phyloP scores from a whole-genome alignment of 2,329 filamentous ascomycete genomes.

The Xylariaceae sp. region DNA sequence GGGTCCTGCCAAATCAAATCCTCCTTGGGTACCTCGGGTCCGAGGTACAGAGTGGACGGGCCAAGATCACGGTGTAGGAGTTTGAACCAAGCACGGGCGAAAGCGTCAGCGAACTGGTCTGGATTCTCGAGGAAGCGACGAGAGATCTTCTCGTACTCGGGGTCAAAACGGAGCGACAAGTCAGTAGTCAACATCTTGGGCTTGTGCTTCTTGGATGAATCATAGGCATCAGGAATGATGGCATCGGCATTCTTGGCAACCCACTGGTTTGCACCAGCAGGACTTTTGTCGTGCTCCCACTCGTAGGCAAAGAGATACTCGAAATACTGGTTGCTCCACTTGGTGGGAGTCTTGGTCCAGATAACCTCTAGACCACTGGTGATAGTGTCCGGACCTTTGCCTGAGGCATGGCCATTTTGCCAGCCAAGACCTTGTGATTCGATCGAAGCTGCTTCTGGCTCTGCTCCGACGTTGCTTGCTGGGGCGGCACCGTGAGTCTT shows the following conservation, averaged over 20 bases:
- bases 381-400: slow-evolving; percentile 69
- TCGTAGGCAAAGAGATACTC: slow-evolving; percentile 75
- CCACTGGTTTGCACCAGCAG: slow-evolving; percentile 74
- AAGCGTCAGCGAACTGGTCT: slow-evolving; percentile 64
- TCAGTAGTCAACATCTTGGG: slow-evolving; percentile 77
- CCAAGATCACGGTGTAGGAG: slow-evolving; percentile 77
- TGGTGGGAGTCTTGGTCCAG: slow-evolving; percentile 71
- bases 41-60: slow-evolving; percentile 65
- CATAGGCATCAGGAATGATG: slow-evolving; percentile 68
- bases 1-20: slow-evolving; percentile 72
- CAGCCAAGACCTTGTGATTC: slow-evolving; percentile 70
- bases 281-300: slow-evolving; percentile 72
- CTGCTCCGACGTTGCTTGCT: slow-evolving; percentile 59
- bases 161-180: slow-evolving; percentile 67
- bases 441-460: slow-evolving; percentile 62
- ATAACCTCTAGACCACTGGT: slow-evolving; percentile 75
- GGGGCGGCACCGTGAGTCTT: slow-evolving; percentile 75
- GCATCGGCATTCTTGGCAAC: slow-evolving; percentile 64
- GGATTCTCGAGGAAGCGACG: slow-evolving; percentile 66
- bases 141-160: slow-evolving; percentile 71
- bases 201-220: slow-evolving; percentile 65
- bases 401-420: slow-evolving; percentile 59
- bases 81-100: slow-evolving; percentile 78
- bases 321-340: slow-evolving; percentile 73
- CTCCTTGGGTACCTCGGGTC: slow-evolving; percentile 70